phyloP scores from a whole-genome alignment of 129 eudicot species.

The Calendula officinalis region DNA sequence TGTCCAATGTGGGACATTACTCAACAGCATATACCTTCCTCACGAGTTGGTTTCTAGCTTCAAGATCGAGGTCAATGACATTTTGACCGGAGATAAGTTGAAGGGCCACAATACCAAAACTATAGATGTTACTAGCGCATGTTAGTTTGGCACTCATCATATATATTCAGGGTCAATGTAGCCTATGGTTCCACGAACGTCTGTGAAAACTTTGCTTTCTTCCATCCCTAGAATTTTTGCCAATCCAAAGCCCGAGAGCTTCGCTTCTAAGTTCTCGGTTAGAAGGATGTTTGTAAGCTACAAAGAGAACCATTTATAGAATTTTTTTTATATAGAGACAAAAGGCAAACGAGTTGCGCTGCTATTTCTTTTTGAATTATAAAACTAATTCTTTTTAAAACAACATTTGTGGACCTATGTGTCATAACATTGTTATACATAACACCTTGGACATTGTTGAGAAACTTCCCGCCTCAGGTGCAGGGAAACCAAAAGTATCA shows the following conservation, averaged over 20 bases:
- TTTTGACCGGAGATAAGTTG: constrained; percentile 77
- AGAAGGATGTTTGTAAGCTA: constrained; percentile 80
- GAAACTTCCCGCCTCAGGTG: too few relatives aligned
- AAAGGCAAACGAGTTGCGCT: too few relatives aligned
- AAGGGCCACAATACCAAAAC: constrained; percentile 77
- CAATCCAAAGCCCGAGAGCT: constrained; percentile 82
- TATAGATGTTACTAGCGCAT: constrained; percentile 76
- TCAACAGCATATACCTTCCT: constrained; percentile 78
- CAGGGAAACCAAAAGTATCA: too few relatives aligned
- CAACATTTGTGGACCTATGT: too few relatives aligned
- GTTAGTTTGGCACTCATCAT: constrained; percentile 87
- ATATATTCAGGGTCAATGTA: constrained; percentile 88
- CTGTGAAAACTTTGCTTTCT: constrained; percentile 79
- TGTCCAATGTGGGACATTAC: too few relatives aligned
- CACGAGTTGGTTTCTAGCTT: constrained; percentile 69
- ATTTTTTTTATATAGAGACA: too few relatives aligned
- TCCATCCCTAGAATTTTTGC: constrained; percentile 75
- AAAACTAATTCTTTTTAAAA: too few relatives aligned
- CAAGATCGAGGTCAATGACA: constrained; percentile 75
- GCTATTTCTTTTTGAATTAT: too few relatives aligned
- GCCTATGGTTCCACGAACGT: constrained; percentile 79
- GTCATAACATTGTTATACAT: too few relatives aligned
- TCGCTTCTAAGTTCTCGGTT: constrained; percentile 60
- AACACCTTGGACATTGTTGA: too few relatives aligned
- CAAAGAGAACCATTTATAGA: neutral